Evolutionary conservation across 2,329 filamentous ascomycete species (phyloP), one percentile per base, ranked within the genome.

Genomic region (Pseudocercospora crystallina): DNA sequence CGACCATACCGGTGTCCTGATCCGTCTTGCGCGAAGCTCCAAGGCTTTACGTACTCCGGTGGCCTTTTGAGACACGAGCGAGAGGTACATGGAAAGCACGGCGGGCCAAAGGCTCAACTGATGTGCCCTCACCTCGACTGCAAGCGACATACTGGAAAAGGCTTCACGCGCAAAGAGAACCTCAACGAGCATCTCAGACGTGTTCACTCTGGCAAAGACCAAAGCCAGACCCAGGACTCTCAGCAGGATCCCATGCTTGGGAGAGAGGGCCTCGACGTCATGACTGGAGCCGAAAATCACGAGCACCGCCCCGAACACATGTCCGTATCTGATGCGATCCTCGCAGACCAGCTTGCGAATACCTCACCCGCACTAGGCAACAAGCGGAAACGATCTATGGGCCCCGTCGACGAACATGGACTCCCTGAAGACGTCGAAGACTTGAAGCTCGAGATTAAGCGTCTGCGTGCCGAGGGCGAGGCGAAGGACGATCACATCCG

Each of bases 21-120:
- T 37, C 79, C 82, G n/a, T 87, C 87, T 33, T 96, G 92, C 71
- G 89, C 92, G 64, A 96, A 96, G 64, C 80, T 96, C 0, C 88
- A 89, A 45, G 92, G 92, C 1, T 97, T 97, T 70, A 97, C 92
- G 1, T 97, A 97, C 68, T 92, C 89, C 0, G 92, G 92, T 12
- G 92, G 92, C 3, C 81, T 97, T 0, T 74, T 95, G 13, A 82
- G 92, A 39, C 92, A 97, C 72, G 87, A 96, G 71, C 86, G 92
- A 57, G 92, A 97, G 71, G 92, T 97, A 1, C 92, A 97, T 71
- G 85, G 85, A 69, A 90, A 92, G 73, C 87, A 95, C 63, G 89
- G 90, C 48, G 90, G 90, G 1, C 89, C 90, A 8, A 90, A 91
- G 69, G 90, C 95, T 56, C 85, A 87, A 2, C 80, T 95, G 47